These are phyloP conservation scores for Canariomyces notabilis DNA, from an alignment of 2,329 filamentous ascomycete species.

Conservation along the genomic window DNA sequence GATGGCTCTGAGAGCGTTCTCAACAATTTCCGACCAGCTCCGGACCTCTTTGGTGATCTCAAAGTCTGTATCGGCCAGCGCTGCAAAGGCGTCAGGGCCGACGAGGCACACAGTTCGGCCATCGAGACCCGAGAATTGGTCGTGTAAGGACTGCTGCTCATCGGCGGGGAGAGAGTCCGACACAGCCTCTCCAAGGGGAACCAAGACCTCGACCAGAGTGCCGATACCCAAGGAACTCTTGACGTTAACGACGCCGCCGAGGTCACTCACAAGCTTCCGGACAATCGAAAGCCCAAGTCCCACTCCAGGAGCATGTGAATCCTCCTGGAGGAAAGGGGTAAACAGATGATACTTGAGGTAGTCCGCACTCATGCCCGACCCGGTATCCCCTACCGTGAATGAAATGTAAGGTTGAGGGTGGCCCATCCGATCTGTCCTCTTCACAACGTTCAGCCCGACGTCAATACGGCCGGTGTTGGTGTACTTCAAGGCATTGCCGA, in stretches of 20 bases:
- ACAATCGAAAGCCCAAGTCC: conserved; percentile 64
- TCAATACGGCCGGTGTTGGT: conserved; percentile 29
- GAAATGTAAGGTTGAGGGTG: conserved; percentile 23
- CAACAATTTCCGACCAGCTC: conserved; percentile 11
- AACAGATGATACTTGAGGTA: conserved; percentile 58
- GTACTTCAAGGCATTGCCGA: conserved; percentile 51
- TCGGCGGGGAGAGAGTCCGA: background rate
- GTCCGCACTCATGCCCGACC: conserved; percentile 59
- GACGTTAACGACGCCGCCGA: conserved; percentile 57
- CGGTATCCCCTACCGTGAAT: conserved; percentile 57
- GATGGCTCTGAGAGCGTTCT: conserved; percentile 14
- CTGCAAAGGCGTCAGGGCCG: conserved; percentile 6
- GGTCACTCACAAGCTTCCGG: conserved; percentile 50
- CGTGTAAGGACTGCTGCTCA: background rate
- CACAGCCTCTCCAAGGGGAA: conserved; percentile 10
- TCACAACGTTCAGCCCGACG: conserved; percentile 4
- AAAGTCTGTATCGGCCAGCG: background rate
- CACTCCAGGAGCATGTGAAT: conserved; percentile 53
- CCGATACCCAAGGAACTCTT: conserved; percentile 38
- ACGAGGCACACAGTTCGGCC: conserved; percentile 18
- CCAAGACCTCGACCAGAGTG: conserved; percentile 20
- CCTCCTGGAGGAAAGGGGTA: conserved; percentile 60
- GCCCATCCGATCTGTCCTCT: conserved; percentile 10
- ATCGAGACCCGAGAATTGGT: background rate
- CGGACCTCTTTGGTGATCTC: conserved; percentile 3